Percentiles rank a stretch among this genome's conserved stretches.
Evolutionary conservation across 176 grass and related monocot species (phyloP).

Genomic region (Carex scoparia): DNA sequence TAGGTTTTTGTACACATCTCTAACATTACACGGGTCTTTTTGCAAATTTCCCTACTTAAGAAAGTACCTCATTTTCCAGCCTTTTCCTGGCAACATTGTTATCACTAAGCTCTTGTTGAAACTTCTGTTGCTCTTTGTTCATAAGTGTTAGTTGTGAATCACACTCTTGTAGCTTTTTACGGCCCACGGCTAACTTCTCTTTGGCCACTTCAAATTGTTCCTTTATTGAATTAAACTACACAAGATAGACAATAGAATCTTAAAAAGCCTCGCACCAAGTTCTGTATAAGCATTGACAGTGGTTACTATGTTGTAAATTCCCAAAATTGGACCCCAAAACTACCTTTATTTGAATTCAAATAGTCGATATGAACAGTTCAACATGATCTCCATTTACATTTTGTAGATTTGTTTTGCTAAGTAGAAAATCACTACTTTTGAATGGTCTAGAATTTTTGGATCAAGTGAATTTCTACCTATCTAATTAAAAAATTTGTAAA

Average conservation of each 20-base stretch:
- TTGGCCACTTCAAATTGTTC: slow-evolving; percentile 73
- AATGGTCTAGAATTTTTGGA: too few relatives aligned
- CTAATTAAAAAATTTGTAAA: too few relatives aligned
- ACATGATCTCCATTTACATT: too few relatives aligned
- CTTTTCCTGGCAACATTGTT: slow-evolving; percentile 77
- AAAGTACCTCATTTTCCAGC: slow-evolving; percentile 91
- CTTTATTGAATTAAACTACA: slow-evolving; percentile 65
- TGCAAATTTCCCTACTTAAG: not conserved
- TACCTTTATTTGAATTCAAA: too few relatives aligned
- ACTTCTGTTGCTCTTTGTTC: slow-evolving; percentile 61
- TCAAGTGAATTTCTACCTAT: too few relatives aligned
- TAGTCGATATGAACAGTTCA: too few relatives aligned
- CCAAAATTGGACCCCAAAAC: too few relatives aligned
- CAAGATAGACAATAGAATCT: not conserved
- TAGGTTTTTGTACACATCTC: not conserved
- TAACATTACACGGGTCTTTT: not conserved
- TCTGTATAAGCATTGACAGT: not conserved
- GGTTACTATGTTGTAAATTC: not conserved
- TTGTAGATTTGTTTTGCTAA: too few relatives aligned
- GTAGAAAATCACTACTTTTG: too few relatives aligned
- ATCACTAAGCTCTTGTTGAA: slow-evolving; percentile 77
- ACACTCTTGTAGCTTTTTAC: slow-evolving; percentile 87
- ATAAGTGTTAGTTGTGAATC: slow-evolving; percentile 70
- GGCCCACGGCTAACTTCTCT: slow-evolving; percentile 52
- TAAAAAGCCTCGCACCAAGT: not conserved